Evolutionary conservation across 768 basidiomycete species (phyloP).

Genomic region (Pleurotus sapidus): DNA sequence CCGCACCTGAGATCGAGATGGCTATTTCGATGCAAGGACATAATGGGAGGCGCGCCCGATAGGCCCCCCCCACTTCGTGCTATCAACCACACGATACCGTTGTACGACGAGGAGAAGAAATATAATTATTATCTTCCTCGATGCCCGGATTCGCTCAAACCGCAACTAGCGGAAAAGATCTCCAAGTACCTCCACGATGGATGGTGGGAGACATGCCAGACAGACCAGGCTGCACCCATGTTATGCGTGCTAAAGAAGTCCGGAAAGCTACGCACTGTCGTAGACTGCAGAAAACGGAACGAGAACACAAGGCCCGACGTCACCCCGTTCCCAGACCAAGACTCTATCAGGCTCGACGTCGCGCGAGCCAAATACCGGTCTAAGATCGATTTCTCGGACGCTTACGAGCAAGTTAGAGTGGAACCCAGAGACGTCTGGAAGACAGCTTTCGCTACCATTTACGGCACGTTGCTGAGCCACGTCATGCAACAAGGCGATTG

Average conservation of each 20-base stretch:
- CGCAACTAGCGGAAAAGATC: conserved; percentile 28
- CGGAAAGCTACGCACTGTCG: conserved; percentile 25
- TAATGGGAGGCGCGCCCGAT: conserved; percentile 17
- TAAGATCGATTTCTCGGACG: conserved; percentile 38
- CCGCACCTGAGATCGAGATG: conserved; percentile 16
- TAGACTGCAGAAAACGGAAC: conserved; percentile 34
- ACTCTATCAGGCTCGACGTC: conserved; percentile 27
- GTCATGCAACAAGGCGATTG: conserved; percentile 44
- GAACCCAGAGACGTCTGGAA: conserved; percentile 23
- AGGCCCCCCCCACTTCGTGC: conserved; percentile 29
- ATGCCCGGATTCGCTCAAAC: conserved; percentile 27
- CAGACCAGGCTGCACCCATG: conserved; percentile 25
- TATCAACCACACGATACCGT: conserved; percentile 35
- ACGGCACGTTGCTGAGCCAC: conserved; percentile 33
- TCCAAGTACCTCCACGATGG: conserved; percentile 23
- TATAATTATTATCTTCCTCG: conserved; percentile 27
- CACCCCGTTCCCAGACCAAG: conserved; percentile 38
- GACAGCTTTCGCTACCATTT: conserved; percentile 30
- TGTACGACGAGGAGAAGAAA: conserved; percentile 27
- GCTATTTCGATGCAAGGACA: conserved; percentile 18
- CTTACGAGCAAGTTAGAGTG: conserved; percentile 41
- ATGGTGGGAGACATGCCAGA: conserved; percentile 29
- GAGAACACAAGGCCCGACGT: conserved; percentile 37
- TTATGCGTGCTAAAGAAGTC: conserved; percentile 29
- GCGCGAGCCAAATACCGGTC: conserved; percentile 26